phyloP scores from a whole-genome alignment of 768 basidiomycete genomes.

The Auriscalpium orientale region DNA sequence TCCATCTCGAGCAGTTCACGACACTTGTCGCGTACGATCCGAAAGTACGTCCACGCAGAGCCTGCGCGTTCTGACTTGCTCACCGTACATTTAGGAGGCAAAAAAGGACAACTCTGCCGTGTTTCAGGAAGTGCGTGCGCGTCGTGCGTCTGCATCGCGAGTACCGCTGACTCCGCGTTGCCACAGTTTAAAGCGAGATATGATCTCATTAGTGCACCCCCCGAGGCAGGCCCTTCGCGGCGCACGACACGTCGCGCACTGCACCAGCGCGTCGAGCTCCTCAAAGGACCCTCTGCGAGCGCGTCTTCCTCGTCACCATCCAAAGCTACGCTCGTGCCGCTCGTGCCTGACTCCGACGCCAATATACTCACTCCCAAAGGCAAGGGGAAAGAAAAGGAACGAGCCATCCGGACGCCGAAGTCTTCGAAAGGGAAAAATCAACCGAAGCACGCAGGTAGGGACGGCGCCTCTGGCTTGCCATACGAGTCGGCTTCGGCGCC shows the following conservation, averaged over 20 bases:
- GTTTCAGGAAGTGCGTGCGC: slow-evolving; percentile 57
- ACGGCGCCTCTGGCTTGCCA: too few species aligned
- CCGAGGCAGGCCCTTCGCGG: slow-evolving; percentile 35
- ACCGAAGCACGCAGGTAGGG: neutral
- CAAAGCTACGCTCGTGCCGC: slow-evolving; percentile 7
- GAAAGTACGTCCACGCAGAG: slow-evolving; percentile 33
- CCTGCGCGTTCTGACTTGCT: neutral
- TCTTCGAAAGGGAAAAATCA: slow-evolving; percentile 2
- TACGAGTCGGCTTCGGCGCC: neutral
- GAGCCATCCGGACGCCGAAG: slow-evolving; percentile 3
- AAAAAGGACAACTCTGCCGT: slow-evolving; percentile 66
- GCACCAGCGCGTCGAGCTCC: slow-evolving; percentile 43
- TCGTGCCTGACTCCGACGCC: slow-evolving; percentile 20
- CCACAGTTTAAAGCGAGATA: slow-evolving; percentile 52
- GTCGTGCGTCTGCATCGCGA: neutral
- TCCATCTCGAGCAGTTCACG: slow-evolving; percentile 80
- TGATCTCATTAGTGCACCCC: slow-evolving; percentile 48
- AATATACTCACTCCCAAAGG: slow-evolving; percentile 22
- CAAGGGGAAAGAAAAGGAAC: slow-evolving; percentile 26
- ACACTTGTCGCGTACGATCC: slow-evolving; percentile 76
- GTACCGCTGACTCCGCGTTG: neutral
- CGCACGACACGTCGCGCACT: slow-evolving; percentile 56
- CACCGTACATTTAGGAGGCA: slow-evolving; percentile 39
- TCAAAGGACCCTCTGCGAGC: slow-evolving; percentile 24
- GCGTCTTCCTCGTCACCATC: slow-evolving; percentile 11